phyloP scores from a whole-genome alignment of 768 basidiomycete species.

The Kwoniella dendrophila region DNA sequence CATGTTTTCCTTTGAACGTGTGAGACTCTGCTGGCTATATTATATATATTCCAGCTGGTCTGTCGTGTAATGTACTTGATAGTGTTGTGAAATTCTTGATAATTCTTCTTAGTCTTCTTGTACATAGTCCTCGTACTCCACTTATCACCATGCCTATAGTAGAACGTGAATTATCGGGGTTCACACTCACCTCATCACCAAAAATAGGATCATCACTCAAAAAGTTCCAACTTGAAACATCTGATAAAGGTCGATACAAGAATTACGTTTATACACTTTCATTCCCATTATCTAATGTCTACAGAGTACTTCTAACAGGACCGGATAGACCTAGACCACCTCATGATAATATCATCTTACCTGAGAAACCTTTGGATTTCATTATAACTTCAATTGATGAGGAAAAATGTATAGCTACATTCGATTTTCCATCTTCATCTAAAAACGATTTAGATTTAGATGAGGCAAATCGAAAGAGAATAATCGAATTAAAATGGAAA shows the following conservation, averaged over 20 bases:
- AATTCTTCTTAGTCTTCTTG: no score
- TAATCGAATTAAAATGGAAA: conserved; percentile 36
- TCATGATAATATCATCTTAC: conserved; percentile 44
- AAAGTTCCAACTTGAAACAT: conserved; percentile 30
- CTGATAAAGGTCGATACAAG: conserved; percentile 19
- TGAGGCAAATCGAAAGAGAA: conserved; percentile 19
- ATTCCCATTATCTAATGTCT: conserved; percentile 40
- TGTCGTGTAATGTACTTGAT: no score
- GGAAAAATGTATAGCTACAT: conserved; percentile 25
- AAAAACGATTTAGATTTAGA: conserved; percentile 21
- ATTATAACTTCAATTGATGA: conserved; percentile 28
- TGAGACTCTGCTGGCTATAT: no score
- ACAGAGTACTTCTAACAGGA: conserved; percentile 40
- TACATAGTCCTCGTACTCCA: no score
- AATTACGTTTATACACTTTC: conserved; percentile 43
- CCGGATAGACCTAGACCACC: conserved; percentile 46
- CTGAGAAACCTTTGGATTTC: conserved; percentile 16
- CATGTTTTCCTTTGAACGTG: no score
- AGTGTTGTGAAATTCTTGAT: no score
- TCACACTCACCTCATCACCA: conserved; percentile 16
- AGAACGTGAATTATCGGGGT: conserved; percentile 39
- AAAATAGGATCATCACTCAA: conserved; percentile 24
- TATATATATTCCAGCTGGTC: no score
- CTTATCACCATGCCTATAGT: conserved; percentile 36
- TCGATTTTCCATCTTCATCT: conserved; percentile 24